These are phyloP conservation scores for Sporodiniella umbellata DNA, from an alignment of 371 early-diverging fungal species.

Conservation along the genomic window DNA sequence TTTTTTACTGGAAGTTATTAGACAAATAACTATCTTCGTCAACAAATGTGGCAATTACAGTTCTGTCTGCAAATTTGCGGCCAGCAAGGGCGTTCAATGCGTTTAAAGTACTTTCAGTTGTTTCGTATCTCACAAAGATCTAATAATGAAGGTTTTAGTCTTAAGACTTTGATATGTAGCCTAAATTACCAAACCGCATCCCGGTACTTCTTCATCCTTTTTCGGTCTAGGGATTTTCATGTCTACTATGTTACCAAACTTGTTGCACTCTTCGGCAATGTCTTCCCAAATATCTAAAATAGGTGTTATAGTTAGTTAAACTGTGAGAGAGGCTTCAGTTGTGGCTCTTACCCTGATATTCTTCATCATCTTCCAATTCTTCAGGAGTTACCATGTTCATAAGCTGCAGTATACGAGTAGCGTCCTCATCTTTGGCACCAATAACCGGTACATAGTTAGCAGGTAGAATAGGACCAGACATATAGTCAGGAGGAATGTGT, in stretches of 20 bases:
- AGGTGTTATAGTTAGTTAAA: too few relatives aligned
- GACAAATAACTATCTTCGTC: constrained; percentile 64
- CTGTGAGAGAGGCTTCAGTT: too few relatives aligned
- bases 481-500: constrained; percentile 22
- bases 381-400: constrained; percentile 94
- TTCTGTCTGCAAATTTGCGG: constrained; percentile 90
- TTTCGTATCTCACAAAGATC: constrained; percentile 84
- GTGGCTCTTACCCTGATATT: constrained; percentile 82
- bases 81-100: constrained; percentile 91
- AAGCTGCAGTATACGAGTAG: constrained; percentile 79
- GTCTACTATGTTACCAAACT: constrained; percentile 78
- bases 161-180: too few relatives aligned
- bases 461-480: constrained; percentile 5
- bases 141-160: constrained; percentile 11
- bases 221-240: constrained; percentile 86
- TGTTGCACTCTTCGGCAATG: constrained; percentile 85
- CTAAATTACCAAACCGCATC: constrained; percentile 83
- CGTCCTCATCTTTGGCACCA: constrained; percentile 55
- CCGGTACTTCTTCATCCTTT: constrained; percentile 49
- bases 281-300: constrained; percentile 93
- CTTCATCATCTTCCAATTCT: constrained; percentile 85
- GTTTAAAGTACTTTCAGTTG: constrained; percentile 51
- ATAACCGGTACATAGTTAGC: constrained; percentile 21
- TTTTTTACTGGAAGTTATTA: constrained; percentile 54
- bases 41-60: constrained; percentile 87